phyloP scores from a whole-genome alignment of 192 early-diverging fungal species.

The Coemansia sp. region DNA sequence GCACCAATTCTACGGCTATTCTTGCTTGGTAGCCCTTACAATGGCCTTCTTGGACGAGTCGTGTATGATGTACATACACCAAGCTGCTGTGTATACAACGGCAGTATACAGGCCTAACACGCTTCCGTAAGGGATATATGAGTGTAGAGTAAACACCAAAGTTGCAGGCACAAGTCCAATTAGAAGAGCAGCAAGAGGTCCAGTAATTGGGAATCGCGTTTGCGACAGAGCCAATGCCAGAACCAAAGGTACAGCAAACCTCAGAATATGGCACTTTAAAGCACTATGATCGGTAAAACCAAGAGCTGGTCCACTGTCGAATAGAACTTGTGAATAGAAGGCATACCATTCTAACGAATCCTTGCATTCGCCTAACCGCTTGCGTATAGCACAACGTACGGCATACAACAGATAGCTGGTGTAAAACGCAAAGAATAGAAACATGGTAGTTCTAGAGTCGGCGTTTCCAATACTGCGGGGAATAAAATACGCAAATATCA shows the following conservation, averaged over 20 bases:
- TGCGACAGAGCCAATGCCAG: background rate
- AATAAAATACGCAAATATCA: background rate
- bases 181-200: background rate
- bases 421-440: background rate
- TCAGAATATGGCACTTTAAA: background rate
- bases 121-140: background rate
- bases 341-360: background rate
- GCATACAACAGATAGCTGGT: background rate
- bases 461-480: background rate
- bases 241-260: background rate
- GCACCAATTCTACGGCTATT: background rate
- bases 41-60: background rate
- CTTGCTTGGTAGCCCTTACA: background rate
- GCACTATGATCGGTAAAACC: background rate
- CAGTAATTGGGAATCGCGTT: background rate
- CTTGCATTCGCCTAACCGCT: background rate
- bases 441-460: background rate
- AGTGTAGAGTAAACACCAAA: background rate
- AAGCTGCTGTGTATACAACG: background rate
- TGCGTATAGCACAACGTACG: background rate
- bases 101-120: background rate
- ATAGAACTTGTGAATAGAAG: background rate
- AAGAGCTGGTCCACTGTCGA: background rate
- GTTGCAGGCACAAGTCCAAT: background rate
- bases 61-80: background rate